phyloP scores from a whole-genome alignment of 306 rosid species.

The Quercus wislizeni region DNA sequence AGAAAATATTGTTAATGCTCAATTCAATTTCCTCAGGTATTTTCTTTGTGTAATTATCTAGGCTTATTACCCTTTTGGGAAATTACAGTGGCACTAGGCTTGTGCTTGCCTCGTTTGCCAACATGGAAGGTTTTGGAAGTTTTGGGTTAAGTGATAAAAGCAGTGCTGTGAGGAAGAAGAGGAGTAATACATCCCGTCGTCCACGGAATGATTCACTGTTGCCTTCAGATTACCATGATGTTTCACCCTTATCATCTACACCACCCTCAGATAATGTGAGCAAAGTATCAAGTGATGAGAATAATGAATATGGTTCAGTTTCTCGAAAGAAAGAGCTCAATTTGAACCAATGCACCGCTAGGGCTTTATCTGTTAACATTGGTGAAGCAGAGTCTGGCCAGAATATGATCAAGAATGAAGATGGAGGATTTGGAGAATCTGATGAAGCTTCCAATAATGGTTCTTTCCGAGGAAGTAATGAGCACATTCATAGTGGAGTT shows the following conservation, averaged over 20 bases:
- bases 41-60: not conserved
- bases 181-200: conserved; percentile 29
- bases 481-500: conserved; percentile 20
- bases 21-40: not conserved
- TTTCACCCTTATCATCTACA: conserved; percentile 28
- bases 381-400: conserved; percentile 12
- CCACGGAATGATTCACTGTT: conserved; percentile 32
- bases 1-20: not conserved
- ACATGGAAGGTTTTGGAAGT: conserved; percentile 32
- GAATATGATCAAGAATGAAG: conserved; percentile 22
- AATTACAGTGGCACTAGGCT: conserved; percentile 6
- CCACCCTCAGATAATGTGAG: conserved; percentile 35
- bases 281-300: conserved; percentile 25
- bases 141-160: conserved; percentile 16
- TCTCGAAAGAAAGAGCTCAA: conserved; percentile 19
- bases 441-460: conserved; percentile 37
- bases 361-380: conserved; percentile 16
- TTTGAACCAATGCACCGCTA: conserved; percentile 22
- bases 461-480: conserved; percentile 32
- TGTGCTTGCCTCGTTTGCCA: not conserved
- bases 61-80: not conserved
- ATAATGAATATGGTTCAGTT: conserved; percentile 14
- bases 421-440: conserved; percentile 34
- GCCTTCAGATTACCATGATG: conserved; percentile 27
- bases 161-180: conserved; percentile 28